Conservation (phyloP, 2,329 filamentous ascomycete species). For the Endoconidiophora laricicola region DNA sequence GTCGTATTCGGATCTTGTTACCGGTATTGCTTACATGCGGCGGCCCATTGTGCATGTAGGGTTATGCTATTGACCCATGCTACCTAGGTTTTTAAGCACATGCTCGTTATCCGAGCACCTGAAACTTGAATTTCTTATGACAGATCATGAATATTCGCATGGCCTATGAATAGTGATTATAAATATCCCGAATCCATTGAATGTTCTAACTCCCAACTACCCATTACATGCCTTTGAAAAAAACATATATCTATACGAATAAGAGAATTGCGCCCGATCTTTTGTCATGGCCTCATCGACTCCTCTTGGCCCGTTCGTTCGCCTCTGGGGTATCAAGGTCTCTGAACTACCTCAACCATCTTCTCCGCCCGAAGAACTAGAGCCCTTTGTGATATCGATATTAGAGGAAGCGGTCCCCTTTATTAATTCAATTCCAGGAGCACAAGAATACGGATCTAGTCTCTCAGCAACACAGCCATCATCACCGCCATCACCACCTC, state of each 20-base stretch:
- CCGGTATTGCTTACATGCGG: neutral
- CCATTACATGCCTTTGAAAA: neutral
- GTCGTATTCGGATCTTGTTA: slow-evolving; percentile 3
- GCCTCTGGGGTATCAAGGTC: slow-evolving; percentile 34
- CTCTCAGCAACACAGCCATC: neutral
- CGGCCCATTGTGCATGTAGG: neutral
- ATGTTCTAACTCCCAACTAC: neutral
- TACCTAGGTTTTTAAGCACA: too few relatives aligned
- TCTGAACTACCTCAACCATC: slow-evolving; percentile 29
- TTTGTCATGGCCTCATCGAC: slow-evolving; percentile 3
- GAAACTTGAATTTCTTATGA: slow-evolving; percentile 2
- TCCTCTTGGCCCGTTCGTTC: slow-evolving; percentile 31
- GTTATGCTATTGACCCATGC: neutral
- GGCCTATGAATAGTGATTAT: too few relatives aligned
- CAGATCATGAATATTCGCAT: too few relatives aligned
- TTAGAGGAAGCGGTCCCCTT: slow-evolving; percentile 44
- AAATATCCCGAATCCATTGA: too few relatives aligned
- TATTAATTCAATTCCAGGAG: slow-evolving; percentile 35
- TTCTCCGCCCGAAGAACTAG: slow-evolving; percentile 27
- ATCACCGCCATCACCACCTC: slow-evolving; percentile 11
- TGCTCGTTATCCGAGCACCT: slow-evolving; percentile 3
- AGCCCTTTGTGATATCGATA: slow-evolving; percentile 33
- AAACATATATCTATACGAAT: neutral
- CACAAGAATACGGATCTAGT: slow-evolving; percentile 15
- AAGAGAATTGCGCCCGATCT: neutral